A percentile compares a stretch with the other conserved stretches of the same genome.
Evolutionary conservation across 306 rosid genomes (phyloP).

Genomic region (Cotoneaster glaucophyllus): DNA sequence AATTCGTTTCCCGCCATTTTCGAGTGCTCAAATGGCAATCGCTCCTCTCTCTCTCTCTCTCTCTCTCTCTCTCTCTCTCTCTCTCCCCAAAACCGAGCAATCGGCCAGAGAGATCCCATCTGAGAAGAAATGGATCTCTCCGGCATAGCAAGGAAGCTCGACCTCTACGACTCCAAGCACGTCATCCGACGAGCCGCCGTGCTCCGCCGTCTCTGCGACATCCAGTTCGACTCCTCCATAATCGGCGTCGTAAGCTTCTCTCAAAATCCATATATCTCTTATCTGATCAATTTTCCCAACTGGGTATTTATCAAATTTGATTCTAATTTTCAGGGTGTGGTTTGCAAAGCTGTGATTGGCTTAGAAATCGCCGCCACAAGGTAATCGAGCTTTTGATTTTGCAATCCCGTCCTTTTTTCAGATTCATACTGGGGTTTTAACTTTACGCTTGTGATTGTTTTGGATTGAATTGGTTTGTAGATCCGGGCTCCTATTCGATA

Average conservation of each 20-base stretch:
- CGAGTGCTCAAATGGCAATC: not conserved
- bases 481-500: conserved; percentile 57
- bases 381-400: conserved; percentile 9
- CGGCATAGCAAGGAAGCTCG: conserved; percentile 52
- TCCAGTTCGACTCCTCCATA: conserved; percentile 71
- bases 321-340: conserved; percentile 50
- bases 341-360: conserved; percentile 74
- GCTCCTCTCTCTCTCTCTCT: too few species aligned
- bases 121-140: conserved; percentile 54
- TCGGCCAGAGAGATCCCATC: not conserved
- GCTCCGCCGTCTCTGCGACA: conserved; percentile 74
- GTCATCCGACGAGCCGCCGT: conserved; percentile 73
- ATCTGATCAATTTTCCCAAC: not conserved
- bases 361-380: conserved; percentile 73
- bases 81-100: not conserved
- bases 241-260: conserved; percentile 55
- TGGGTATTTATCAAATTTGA: not conserved
- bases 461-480: conserved; percentile 13
- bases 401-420: not conserved
- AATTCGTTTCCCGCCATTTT: conserved; percentile 31
- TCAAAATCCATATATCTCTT: not conserved
- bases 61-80: too few species aligned
- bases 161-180: conserved; percentile 49
- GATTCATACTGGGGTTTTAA: too few species aligned
- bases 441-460: not conserved